Evolutionary conservation across 805 yeast genomes (phyloP).

Genomic region (Wickerhamomyces canadensis): DNA sequence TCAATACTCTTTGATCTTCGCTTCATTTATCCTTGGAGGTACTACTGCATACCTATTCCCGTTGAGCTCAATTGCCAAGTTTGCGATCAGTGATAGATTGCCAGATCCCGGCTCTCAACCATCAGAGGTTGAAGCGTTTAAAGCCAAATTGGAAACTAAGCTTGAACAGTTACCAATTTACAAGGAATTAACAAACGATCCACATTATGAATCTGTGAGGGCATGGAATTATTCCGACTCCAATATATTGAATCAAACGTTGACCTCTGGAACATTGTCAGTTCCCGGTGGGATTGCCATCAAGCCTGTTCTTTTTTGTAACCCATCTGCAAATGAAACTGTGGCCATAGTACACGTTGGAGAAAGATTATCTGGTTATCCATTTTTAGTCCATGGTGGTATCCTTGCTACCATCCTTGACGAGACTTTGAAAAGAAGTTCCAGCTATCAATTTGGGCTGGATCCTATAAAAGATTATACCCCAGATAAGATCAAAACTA

Average conservation of each 20-base stretch:
- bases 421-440: slow-evolving; percentile 61
- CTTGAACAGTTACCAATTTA: slow-evolving; percentile 47
- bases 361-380: slow-evolving; percentile 75
- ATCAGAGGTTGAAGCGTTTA: slow-evolving; percentile 26
- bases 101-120: slow-evolving; percentile 22
- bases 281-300: slow-evolving; percentile 78
- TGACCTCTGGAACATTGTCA: slow-evolving; percentile 49
- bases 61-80: slow-evolving; percentile 27
- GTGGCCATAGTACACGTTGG: slow-evolving; percentile 74
- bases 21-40: slow-evolving; percentile 30
- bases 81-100: slow-evolving; percentile 16
- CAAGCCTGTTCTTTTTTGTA: slow-evolving; percentile 63
- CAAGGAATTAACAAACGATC: slow-evolving; percentile 36
- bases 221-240: slow-evolving; percentile 43
- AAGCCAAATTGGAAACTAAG: slow-evolving; percentile 36
- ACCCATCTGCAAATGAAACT: slow-evolving; percentile 49
- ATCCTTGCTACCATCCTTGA: slow-evolving; percentile 75
- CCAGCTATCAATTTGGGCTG: slow-evolving; percentile 30
- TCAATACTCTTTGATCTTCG: slow-evolving; percentile 9
- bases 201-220: slow-evolving; percentile 32
- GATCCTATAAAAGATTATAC: slow-evolving; percentile 33
- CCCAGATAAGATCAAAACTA: slow-evolving; percentile 38
- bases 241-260: slow-evolving; percentile 25
- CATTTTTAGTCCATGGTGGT: slow-evolving; percentile 87
- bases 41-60: slow-evolving; percentile 30